Base-by-base conservation (phyloP, 257 asterid genomes). In the Solanum gandarillasii region DNA sequence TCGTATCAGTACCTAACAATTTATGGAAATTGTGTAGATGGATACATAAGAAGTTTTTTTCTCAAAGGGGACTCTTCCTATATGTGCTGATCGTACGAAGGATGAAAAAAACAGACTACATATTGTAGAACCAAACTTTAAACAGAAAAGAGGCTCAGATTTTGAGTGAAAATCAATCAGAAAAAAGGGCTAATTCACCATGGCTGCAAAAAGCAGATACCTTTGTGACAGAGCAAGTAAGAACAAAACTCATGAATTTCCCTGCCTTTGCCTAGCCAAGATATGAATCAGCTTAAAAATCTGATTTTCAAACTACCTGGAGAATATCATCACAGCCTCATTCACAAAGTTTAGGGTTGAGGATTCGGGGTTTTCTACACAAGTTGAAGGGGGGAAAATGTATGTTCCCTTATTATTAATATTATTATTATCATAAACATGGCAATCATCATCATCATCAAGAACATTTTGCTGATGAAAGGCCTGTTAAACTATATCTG, bases 191-290 rank as follows among this genome's bases (percentile, higher is more conserved):
- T 81, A 27, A 46, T 81, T 55, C 25, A 12, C 41, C 85, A 16
- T 81, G 85, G 39, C 85, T 81, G 85, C 41, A 29, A 81, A 78
- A 29, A 16, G 38, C 39, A 81, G 27, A 27, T 29, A 9, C 68
- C 41, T 41, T 27, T 27, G 16, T 27, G 85, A 43, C 25, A 27
- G 84, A 27, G 85, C 16, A 27, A 14, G 34, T 43, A 78, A n/a
- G 83, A 38, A 78, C 84, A 9, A 41, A 27, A 25, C 85, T 43
- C 85, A 43, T 34, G 31, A 27, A 14, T 79, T 43, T 25, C 60
- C 34, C 23, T 11, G 25, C 38, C 36, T 67, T 82, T 90, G 88
- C 90, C 90, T 85, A 18, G 83, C 89, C 90, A 90, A 87, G 91
- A 85, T 85, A 79, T 90, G 62, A 74, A 23, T 48, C 88, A 27